phyloP scores from a whole-genome alignment of 78 protist species.

The Dictyostelium capitatum region DNA sequence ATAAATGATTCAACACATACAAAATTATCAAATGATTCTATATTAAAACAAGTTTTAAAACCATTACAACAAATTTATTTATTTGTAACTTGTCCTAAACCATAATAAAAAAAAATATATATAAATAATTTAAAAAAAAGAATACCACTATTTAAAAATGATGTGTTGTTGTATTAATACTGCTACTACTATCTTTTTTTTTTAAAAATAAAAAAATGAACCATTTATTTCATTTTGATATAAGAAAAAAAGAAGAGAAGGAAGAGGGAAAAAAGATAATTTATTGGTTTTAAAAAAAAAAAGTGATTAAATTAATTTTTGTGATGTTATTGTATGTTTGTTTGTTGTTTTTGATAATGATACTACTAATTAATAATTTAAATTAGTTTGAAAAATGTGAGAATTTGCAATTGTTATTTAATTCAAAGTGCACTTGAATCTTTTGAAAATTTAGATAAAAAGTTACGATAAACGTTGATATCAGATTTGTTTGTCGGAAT shows the following conservation, averaged over 20 bases:
- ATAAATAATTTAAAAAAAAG: neutral
- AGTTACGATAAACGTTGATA: conserved; percentile 34
- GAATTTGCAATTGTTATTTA: no score
- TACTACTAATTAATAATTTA: no score
- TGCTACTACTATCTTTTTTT: no score
- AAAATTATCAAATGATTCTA: neutral
- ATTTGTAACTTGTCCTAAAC: neutral
- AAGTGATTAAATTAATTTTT: neutral
- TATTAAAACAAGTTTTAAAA: neutral
- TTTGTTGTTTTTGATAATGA: neutral
- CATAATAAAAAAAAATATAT: neutral
- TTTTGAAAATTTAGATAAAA: conserved; percentile 14
- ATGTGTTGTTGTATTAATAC: no score
- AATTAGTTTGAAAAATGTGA: no score
- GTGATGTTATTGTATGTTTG: no score
- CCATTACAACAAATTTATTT: conserved; percentile 5
- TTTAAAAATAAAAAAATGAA: no score
- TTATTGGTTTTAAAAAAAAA: neutral
- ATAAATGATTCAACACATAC: neutral
- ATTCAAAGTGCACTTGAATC: neutral
- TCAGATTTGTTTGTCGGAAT: conserved; percentile 60
- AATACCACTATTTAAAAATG: no score
- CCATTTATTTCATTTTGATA: no score
- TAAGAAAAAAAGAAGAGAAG: neutral
- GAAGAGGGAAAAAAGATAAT: no score